A percentile compares a stretch with the other conserved stretches of the same genome.
Conservation (phyloP, 805 yeast species). For the Candida gorgasii region DNA sequence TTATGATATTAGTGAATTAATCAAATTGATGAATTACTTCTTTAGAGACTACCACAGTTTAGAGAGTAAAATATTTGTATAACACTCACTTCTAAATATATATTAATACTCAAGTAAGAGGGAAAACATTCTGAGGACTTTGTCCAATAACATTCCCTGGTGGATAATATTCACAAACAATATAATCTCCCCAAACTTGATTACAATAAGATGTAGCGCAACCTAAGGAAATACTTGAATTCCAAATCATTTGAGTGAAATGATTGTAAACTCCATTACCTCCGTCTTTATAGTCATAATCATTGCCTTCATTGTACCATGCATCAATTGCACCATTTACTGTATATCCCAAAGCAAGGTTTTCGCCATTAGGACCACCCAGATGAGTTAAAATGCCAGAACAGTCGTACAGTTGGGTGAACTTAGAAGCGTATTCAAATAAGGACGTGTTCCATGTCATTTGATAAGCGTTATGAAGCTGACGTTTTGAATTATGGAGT, state of each 20-base stretch:
- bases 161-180: conserved; percentile 39
- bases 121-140: conserved; percentile 26
- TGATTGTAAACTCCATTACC: conserved; percentile 27
- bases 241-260: conserved; percentile 43
- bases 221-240: conserved; percentile 30
- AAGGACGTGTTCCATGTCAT: conserved; percentile 33
- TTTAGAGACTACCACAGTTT: conserved; percentile 41
- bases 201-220: conserved; percentile 36
- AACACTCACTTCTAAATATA: conserved; percentile 9
- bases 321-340: conserved; percentile 36
- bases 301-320: conserved; percentile 40
- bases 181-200: conserved; percentile 35
- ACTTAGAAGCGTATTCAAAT: conserved; percentile 31
- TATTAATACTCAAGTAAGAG: conserved; percentile 10
- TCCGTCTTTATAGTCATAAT: conserved; percentile 24
- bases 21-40: conserved; percentile 61
- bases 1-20: conserved; percentile 64
- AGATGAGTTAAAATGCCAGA: conserved; percentile 36
- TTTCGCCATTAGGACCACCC: conserved; percentile 40
- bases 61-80: conserved; percentile 29
- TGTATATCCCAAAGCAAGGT: conserved; percentile 39
- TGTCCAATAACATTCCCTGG: conserved; percentile 32
- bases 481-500: conserved; percentile 31
- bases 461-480: conserved; percentile 28
- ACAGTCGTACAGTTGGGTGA: conserved; percentile 35